Conservation (phyloP, 352 stramenopile species). For the Phytophthora crassamura region DNA sequence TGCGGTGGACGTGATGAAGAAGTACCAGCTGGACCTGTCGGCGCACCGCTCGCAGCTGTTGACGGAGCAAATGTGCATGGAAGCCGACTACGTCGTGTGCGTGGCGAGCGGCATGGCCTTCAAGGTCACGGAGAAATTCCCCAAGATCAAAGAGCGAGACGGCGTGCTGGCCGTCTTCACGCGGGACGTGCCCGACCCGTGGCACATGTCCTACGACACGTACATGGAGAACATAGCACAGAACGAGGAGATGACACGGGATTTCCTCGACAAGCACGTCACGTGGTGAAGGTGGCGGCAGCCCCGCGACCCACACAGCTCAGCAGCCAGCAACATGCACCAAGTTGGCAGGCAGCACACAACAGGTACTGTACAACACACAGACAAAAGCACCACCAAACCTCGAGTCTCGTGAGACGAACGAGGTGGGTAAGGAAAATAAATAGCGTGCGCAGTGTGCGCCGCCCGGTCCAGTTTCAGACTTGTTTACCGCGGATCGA, state of each 20-base stretch:
- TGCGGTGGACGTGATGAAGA: slow-evolving; percentile 69
- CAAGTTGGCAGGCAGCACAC: not conserved
- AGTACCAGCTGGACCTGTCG: slow-evolving; percentile 81
- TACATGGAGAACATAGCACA: slow-evolving; percentile 85
- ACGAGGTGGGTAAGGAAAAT: not conserved
- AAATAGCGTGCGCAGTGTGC: too few species aligned
- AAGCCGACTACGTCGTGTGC: slow-evolving; percentile 79
- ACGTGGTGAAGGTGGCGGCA: slow-evolving; percentile 37
- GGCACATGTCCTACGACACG: slow-evolving; percentile 85
- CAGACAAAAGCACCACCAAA: not conserved
- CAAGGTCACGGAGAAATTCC: slow-evolving; percentile 75
- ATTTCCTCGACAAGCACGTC: slow-evolving; percentile 75
- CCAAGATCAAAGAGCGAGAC: slow-evolving; percentile 59
- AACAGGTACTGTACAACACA: not conserved
- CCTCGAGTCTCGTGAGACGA: not conserved
- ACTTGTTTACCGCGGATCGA: not conserved
- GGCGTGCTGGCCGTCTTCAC: slow-evolving; percentile 65
- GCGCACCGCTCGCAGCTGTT: slow-evolving; percentile 70
- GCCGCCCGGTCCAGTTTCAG: too few species aligned
- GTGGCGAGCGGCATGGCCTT: slow-evolving; percentile 67
- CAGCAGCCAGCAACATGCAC: not conserved
- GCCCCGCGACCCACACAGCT: not conserved
- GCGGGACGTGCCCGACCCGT: slow-evolving; percentile 76
- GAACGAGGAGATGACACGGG: slow-evolving; percentile 75
- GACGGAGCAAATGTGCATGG: slow-evolving; percentile 66